Conservation (phyloP, 495 filamentous ascomycete species). For the Xylaria bambusicola region DNA sequence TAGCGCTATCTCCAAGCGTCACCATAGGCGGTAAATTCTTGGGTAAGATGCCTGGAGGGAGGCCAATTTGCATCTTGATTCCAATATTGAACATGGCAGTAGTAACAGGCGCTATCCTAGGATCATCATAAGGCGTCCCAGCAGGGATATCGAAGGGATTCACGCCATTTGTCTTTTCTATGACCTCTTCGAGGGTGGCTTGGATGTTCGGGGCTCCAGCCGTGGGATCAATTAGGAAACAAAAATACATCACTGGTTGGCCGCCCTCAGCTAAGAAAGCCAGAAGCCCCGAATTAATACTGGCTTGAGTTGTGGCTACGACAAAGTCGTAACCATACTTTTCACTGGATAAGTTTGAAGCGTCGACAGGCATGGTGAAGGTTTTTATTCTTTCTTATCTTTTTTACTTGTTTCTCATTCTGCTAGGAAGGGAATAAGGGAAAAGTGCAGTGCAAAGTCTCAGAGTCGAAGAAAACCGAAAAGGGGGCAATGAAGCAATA, state of each 20-base stretch:
- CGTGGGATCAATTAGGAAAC: not conserved
- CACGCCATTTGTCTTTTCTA: not conserved
- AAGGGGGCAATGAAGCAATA: no score
- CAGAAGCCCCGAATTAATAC: constrained; percentile 17
- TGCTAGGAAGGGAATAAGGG: no score
- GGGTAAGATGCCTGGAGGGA: constrained; percentile 1
- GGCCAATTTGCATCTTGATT: constrained; percentile 6
- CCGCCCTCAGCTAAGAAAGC: not conserved
- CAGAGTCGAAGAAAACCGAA: no score
- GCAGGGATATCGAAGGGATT: constrained; percentile 6
- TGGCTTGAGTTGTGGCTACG: constrained; percentile 16
- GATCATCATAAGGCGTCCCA: not conserved
- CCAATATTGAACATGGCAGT: constrained; percentile 3
- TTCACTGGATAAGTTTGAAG: constrained; percentile 6
- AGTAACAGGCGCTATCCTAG: not conserved
- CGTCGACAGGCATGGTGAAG: not conserved
- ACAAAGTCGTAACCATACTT: constrained; percentile 21
- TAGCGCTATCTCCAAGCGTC: constrained; percentile 1
- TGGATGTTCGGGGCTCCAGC: not conserved
- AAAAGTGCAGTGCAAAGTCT: no score
- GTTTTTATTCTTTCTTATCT: not conserved
- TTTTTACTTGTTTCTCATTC: no score
- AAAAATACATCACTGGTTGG: constrained; percentile 5
- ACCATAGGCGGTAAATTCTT: constrained; percentile 4
- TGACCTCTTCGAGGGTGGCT: not conserved